Base-by-base conservation (phyloP, 2,329 filamentous ascomycete genomes). In the Geoglossum cookeanum region DNA sequence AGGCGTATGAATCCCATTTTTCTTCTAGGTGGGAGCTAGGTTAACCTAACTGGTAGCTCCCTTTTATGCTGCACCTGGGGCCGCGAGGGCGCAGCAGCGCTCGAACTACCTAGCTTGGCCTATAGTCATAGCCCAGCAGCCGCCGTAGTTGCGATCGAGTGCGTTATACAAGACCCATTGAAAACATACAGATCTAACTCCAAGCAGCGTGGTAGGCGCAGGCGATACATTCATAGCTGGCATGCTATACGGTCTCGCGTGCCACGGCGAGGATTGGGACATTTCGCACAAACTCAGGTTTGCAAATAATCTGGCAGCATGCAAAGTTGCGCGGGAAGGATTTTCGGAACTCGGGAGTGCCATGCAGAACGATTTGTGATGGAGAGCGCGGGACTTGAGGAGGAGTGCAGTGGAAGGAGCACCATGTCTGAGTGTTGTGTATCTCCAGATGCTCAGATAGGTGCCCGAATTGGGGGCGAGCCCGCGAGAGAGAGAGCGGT, bases 161-260 rank as follows among this genome's bases (percentile, higher is more conserved):
- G 75, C 66, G 78, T 75, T 44, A 58, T 8, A 11, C 22, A 53
- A 1, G 3, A 4, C 49, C 15, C 17, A 35, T 32, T 13, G n/a
- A 35, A 6, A 53, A 37, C 30, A 8, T 15, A 22, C 22, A 27
- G 6, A 15, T 56, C n/a, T 35, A 45, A 45, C 54, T 15, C 11
- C 32, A 7, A 29, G 58, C 65, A 86, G 84, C 66, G 76, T 83
- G 4, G 77, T 87, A 60, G 85, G 84, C 57, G 84, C 84, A 48
- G 85, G 85, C 62, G 85, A 88, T 65, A 87, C 84, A 0, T 88
- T 88, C 64, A 78, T 84, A 61, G 84, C 84, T 37, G 84, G 83
- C 59, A 79, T 85, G 67, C 69, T 88, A 54, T 86, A 81, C 68
- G 75, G 72, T 39, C 67, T 85, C 60, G 68, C 76, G 58, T 77